Percentiles rank a stretch among this genome's conserved stretches.
Conservation (phyloP, 441 rosid genomes). For the Erysimum cheiri region DNA sequence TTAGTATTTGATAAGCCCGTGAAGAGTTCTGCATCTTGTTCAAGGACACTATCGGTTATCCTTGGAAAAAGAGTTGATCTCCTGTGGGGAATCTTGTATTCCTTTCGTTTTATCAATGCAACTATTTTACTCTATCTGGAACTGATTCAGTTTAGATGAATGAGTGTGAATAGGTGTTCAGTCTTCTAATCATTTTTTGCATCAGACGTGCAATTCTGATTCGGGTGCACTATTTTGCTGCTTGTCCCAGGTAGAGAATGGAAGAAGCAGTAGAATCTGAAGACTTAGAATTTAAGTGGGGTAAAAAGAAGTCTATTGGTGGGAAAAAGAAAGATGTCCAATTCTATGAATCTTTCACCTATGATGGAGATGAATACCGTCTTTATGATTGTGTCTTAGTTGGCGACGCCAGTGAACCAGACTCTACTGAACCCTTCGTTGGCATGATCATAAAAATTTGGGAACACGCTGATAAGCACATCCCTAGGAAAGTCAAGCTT, state of each 20-base stretch:
- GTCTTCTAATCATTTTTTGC: constrained; percentile 10
- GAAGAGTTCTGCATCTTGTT: background rate
- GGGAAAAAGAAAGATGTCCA: constrained; percentile 68
- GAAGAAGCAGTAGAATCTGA: constrained; percentile 49
- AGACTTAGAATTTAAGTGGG: constrained; percentile 74
- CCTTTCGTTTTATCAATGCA: background rate
- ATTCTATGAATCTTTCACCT: constrained; percentile 76
- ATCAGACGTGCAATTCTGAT: constrained; percentile 25
- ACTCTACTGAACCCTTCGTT: constrained; percentile 59
- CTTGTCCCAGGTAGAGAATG: constrained; percentile 53
- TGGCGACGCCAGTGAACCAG: constrained; percentile 44
- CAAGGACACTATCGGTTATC: background rate
- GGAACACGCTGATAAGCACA: constrained; percentile 56
- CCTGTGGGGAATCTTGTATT: background rate
- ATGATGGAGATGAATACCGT: constrained; percentile 65
- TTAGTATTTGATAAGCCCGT: background rate
- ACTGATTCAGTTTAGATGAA: constrained; percentile 1
- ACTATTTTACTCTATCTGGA: constrained; percentile 5
- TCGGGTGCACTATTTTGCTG: background rate
- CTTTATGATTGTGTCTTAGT: constrained; percentile 77
- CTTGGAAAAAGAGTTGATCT: background rate
- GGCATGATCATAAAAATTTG: constrained; percentile 82
- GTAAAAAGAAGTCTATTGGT: constrained; percentile 63
- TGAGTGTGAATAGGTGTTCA: background rate
- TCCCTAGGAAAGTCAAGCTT: constrained; percentile 60